Conservation (phyloP, 176 grass and related monocot species). For the Aechmea fasciata region DNA sequence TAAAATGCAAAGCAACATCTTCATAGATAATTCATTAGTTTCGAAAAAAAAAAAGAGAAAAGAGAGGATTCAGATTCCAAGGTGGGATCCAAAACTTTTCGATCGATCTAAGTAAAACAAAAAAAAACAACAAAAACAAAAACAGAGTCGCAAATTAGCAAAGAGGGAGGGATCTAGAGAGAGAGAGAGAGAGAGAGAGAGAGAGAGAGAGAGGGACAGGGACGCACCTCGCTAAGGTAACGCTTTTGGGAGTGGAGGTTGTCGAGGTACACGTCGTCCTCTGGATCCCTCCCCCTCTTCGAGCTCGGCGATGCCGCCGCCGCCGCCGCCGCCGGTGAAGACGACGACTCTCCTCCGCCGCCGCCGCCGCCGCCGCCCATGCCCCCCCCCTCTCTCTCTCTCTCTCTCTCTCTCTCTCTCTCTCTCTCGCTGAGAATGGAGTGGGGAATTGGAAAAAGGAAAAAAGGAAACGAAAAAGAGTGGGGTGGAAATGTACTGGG, state of each 20-base stretch:
- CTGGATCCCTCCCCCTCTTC: conserved; percentile 85
- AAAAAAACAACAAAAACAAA: neutral
- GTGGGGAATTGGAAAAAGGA: too few relatives aligned
- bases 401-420: neutral
- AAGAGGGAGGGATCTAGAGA: neutral
- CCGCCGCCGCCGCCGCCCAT: conserved; percentile 21
- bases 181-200: neutral
- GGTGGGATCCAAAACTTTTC: too few relatives aligned
- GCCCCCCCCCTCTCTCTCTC: neutral
- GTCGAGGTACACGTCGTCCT: conserved; percentile 94
- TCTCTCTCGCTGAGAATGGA: neutral
- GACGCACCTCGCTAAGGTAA: conserved; percentile 77
- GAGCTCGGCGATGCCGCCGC: conserved; percentile 15
- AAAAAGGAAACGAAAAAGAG: too few relatives aligned
- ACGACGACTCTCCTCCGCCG: conserved; percentile 42
- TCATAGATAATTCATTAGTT: too few relatives aligned
- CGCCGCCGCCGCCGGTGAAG: conserved; percentile 24
- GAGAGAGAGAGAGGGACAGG: neutral
- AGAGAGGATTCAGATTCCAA: too few relatives aligned
- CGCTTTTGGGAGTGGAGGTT: conserved; percentile 96
- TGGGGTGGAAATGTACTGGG: too few relatives aligned
- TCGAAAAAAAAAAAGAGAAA: too few relatives aligned
- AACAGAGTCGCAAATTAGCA: neutral
- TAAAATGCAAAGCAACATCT: too few relatives aligned
- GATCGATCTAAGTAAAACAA: neutral